Percentiles rank a stretch among this genome's conserved stretches.
These are phyloP conservation scores for Hyphodiscus hymeniophilus DNA, from an alignment of 495 filamentous ascomycete species.

Conservation along the genomic window DNA sequence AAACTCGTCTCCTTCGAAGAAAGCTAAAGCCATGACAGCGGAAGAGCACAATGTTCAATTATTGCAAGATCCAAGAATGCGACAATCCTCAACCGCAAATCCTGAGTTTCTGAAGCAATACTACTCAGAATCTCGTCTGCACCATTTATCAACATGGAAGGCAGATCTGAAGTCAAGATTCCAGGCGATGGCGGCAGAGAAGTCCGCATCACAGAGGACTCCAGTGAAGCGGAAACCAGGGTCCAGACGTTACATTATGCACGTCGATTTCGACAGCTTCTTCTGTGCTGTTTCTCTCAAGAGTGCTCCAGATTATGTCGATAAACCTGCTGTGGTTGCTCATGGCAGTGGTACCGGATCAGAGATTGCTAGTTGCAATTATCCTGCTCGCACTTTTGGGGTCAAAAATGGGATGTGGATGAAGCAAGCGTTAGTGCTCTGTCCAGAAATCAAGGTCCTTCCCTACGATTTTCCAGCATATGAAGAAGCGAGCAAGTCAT, in stretches of 20 bases:
- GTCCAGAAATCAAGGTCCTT: conserved; percentile 74
- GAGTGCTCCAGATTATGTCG: conserved; percentile 57
- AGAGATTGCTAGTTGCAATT: conserved; percentile 97
- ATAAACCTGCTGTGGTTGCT: conserved; percentile 84
- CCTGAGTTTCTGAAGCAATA: conserved; percentile 90
- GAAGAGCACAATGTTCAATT: conserved; percentile 87
- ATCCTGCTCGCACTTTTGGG: conserved; percentile 74
- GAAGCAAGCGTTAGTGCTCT: conserved; percentile 76
- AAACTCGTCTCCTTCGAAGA: conserved; percentile 17
- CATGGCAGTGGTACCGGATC: conserved; percentile 79
- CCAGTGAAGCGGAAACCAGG: conserved; percentile 45
- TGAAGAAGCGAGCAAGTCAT: conserved; percentile 80
- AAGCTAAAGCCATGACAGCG: conserved; percentile 52
- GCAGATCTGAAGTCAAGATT: conserved; percentile 82
- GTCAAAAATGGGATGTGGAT: conserved; percentile 99
- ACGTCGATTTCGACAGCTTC: conserved; percentile 97
- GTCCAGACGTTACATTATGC: conserved; percentile 74
- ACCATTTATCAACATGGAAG: conserved; percentile 95
- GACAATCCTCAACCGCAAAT: conserved; percentile 78
- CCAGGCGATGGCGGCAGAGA: conserved; percentile 66
- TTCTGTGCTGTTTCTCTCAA: conserved; percentile 92
- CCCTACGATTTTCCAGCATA: conserved; percentile 93
- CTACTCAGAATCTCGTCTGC: conserved; percentile 86
- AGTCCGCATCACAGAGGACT: conserved; percentile 43
- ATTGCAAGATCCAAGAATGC: conserved; percentile 71